Evolutionary conservation across 176 grass and related monocot species (phyloP).

Genomic region (Alopecurus myosuroides): DNA sequence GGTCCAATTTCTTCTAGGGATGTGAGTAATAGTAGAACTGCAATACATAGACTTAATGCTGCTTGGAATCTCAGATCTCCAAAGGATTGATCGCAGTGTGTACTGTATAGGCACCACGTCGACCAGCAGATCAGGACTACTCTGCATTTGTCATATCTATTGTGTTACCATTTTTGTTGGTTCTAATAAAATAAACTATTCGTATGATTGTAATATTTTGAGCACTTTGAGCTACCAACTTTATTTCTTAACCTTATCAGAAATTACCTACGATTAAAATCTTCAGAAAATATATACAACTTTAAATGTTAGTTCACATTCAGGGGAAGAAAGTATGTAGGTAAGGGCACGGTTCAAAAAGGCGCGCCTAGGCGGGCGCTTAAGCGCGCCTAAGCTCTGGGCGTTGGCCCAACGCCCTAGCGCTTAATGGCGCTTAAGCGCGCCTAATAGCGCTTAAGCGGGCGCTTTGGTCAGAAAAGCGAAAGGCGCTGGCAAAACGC

Average conservation of each 20-base stretch:
- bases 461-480: too few species aligned
- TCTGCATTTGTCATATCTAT: neutral
- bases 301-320: neutral
- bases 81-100: neutral
- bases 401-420: too few species aligned
- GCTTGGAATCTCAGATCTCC: too few species aligned
- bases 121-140: slow-evolving; percentile 14
- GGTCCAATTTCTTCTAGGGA: too few species aligned
- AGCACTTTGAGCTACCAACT: neutral
- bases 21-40: too few species aligned
- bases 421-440: too few species aligned
- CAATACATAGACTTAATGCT: too few species aligned
- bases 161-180: neutral
- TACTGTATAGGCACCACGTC: neutral
- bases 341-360: too few species aligned
- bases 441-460: too few species aligned
- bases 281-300: neutral
- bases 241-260: neutral
- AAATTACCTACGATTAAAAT: neutral
- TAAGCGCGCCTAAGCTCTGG: too few species aligned
- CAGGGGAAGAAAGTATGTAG: neutral
- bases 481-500: too few species aligned
- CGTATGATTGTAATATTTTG: neutral
- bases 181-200: slow-evolving; percentile 1
- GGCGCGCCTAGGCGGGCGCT: too few species aligned